These are phyloP conservation scores for Saprolegnia parasitica DNA, from an alignment of 352 stramenopile species.

Conservation along the genomic window DNA sequence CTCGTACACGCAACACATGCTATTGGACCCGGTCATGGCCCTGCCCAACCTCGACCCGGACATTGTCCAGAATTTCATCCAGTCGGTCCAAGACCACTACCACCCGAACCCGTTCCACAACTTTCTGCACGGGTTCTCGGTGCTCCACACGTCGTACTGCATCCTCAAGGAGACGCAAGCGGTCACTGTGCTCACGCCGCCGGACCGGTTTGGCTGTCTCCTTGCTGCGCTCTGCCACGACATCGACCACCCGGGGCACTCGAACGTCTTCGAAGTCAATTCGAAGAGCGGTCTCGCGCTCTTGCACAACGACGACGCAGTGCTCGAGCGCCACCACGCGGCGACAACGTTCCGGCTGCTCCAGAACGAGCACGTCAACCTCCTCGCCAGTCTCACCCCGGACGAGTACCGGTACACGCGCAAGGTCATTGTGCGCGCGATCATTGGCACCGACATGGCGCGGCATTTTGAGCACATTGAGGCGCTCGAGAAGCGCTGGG, in stretches of 20 bases:
- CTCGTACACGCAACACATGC: constrained; percentile 65
- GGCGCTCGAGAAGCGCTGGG: constrained; percentile 54
- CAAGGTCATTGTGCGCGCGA: constrained; percentile 84
- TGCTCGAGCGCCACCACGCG: constrained; percentile 87
- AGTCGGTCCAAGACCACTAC: constrained; percentile 76
- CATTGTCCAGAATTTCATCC: constrained; percentile 72
- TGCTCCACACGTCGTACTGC: constrained; percentile 80
- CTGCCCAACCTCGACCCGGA: constrained; percentile 52
- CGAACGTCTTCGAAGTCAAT: constrained; percentile 86
- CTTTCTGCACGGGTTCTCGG: constrained; percentile 85
- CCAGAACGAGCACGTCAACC: constrained; percentile 80
- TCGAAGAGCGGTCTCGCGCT: constrained; percentile 72
- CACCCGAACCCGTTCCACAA: constrained; percentile 90
- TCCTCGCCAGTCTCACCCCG: constrained; percentile 68
- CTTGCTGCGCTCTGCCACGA: constrained; percentile 87
- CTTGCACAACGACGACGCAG: constrained; percentile 84
- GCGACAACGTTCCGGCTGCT: constrained; percentile 84
- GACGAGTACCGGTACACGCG: constrained; percentile 73
- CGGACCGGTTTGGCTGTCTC: constrained; percentile 81
- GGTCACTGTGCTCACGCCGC: constrained; percentile 58
- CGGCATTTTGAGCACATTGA: constrained; percentile 86
- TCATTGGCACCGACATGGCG: constrained; percentile 89
- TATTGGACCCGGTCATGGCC: constrained; percentile 65
- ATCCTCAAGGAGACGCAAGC: constrained; percentile 70
- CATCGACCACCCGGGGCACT: constrained; percentile 87